Conservation (phyloP, 345 rosid genomes). For the Rhizophora mangle region DNA sequence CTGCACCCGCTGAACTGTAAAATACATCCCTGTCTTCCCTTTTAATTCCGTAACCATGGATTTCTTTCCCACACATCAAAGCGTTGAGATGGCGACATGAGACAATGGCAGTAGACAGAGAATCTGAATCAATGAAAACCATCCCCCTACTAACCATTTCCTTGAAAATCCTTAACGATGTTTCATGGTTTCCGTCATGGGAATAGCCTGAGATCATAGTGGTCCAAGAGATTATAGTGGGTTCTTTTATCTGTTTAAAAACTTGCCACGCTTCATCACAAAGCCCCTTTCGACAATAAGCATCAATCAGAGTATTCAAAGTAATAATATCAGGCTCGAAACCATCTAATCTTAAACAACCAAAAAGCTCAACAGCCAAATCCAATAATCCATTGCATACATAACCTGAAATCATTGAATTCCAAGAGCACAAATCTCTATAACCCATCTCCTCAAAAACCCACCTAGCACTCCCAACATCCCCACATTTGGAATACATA, state of each 20-base stretch:
- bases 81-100: constrained; percentile 30
- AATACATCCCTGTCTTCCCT: constrained; percentile 11
- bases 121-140: constrained; percentile 29
- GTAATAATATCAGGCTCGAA: constrained; percentile 38
- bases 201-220: constrained; percentile 37
- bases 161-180: constrained; percentile 22
- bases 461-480: constrained; percentile 22
- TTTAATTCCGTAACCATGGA: constrained; percentile 37
- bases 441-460: constrained; percentile 36
- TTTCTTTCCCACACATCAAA: constrained; percentile 31
- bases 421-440: constrained; percentile 41
- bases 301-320: constrained; percentile 36
- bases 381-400: constrained; percentile 26
- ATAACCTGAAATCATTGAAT: constrained; percentile 37
- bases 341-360: constrained; percentile 27
- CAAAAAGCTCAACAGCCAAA: constrained; percentile 22
- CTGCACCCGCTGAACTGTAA: constrained; percentile 36
- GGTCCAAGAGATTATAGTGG: constrained; percentile 41
- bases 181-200: constrained; percentile 24
- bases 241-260: constrained; percentile 26
- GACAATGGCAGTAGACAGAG: constrained; percentile 32
- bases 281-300: constrained; percentile 34
- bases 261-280: constrained; percentile 34
- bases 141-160: constrained; percentile 25
- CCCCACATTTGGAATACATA: constrained; percentile 35